Conservation (phyloP, 2,329 filamentous ascomycete genomes). For the Waltergamsia citrina region DNA sequence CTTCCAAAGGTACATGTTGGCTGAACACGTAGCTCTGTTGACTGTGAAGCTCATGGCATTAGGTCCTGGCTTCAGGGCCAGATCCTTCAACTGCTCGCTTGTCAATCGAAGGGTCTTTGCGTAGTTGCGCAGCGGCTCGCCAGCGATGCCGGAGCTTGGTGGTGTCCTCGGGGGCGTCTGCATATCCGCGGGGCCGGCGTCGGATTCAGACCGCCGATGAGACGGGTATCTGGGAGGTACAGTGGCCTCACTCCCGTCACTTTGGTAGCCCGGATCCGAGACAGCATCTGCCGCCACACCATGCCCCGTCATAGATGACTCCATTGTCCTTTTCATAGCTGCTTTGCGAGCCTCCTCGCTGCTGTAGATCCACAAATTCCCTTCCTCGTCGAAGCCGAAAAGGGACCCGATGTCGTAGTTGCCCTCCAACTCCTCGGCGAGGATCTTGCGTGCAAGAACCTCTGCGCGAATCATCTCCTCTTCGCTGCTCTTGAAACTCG, state of each 20-base stretch:
- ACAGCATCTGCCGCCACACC: conserved; percentile 65
- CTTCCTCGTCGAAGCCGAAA: conserved; percentile 89
- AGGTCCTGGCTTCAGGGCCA: conserved; percentile 73
- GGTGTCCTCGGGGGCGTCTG: conserved; percentile 63
- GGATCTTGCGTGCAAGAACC: conserved; percentile 83
- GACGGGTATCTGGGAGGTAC: conserved; percentile 32
- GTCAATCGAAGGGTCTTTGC: conserved; percentile 94
- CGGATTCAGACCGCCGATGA: conserved; percentile 60
- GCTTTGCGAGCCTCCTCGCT: conserved; percentile 93
- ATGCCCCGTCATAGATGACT: conserved; percentile 35
- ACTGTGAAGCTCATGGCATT: conserved; percentile 96
- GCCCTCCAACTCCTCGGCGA: conserved; percentile 86
- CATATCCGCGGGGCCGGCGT: conserved; percentile 41
- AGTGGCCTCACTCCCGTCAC: conserved; percentile 64
- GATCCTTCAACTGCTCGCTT: conserved; percentile 84
- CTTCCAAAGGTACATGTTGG: conserved; percentile 90
- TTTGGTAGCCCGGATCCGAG: conserved; percentile 93
- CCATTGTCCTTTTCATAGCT: conserved; percentile 58
- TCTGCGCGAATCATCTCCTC: conserved; percentile 88
- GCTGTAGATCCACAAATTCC: conserved; percentile 99
- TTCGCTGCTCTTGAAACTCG: conserved; percentile 88
- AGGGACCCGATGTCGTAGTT: conserved; percentile 94
- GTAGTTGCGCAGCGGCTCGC: conserved; percentile 76
- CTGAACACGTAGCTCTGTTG: conserved; percentile 84
- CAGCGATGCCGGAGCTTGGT: conserved; percentile 51